Base-by-base conservation (phyloP, 2,329 filamentous ascomycete species). In the Aspergillus candidus region DNA sequence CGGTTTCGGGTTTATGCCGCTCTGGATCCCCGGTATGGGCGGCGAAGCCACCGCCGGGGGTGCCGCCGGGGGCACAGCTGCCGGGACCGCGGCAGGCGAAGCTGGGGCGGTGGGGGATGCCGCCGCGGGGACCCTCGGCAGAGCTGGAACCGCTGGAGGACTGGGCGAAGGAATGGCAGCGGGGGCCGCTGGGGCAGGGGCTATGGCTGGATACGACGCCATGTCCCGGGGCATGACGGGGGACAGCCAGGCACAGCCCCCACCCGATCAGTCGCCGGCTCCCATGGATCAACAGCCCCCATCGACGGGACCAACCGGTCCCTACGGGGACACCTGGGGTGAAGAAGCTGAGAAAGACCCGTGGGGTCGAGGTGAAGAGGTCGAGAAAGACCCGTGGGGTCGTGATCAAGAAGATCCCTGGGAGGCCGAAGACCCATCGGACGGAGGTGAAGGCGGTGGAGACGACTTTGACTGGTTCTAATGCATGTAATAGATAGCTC, bases 151-250 rank as follows among this genome's bases (percentile, higher is more conserved):
- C 30, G 71, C 67, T 31, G 71, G 69, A 10, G 67, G 68, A 5
- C 58, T 62, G 40, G 56, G 55, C 33, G 64, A 61, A 38, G 66
- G 65, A 30, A 59, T 60, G 38, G 67, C 66, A 31, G 72, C 74
- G 43, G 71, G 73, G 12, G 71, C 63, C 32, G 70, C 70, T 22
- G 75, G 78, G 4, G 79, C 77, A 5, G 79, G 78, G 6, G 74
- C 77, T 1, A 75, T 82, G 67, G 79, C 78, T 30, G 80, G 78
- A 4, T 81, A 80, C 53, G 80, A 82, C 59, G 78, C 79, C 4
- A 79, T 82, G 77, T 75, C 78, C 48, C 61, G 77, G 48, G 73
- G 74, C 2, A 62, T 69, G 51, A 65, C 64, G 22, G 65, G 64
- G 13, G 52, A 59, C 18, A 48, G 49, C 14, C 47, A 49, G 18